phyloP scores from a whole-genome alignment of 495 filamentous ascomycete genomes.

The Penicillium soppii region DNA sequence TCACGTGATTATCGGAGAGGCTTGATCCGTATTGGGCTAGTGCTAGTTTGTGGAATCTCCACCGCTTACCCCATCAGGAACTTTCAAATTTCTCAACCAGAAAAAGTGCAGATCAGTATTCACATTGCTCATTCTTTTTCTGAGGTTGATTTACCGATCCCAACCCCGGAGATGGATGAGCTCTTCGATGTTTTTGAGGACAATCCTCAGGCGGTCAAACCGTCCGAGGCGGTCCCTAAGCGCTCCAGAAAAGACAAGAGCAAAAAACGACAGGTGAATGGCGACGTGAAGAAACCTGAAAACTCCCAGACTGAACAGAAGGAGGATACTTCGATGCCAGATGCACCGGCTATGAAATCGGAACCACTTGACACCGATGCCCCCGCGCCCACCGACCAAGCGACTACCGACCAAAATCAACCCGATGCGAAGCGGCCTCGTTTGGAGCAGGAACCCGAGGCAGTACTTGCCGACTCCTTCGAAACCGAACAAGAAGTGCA shows the following conservation, averaged over 20 bases:
- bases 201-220: constrained; percentile 46
- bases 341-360: constrained; percentile 31
- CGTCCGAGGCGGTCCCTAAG: constrained; percentile 27
- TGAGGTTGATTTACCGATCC: constrained; percentile 13
- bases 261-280: constrained; percentile 83
- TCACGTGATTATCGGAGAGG: constrained; percentile 26
- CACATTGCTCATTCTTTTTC: constrained; percentile 7
- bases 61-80: constrained; percentile 27
- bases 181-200: constrained; percentile 85
- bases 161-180: constrained; percentile 62
- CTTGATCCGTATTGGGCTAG: constrained; percentile 7
- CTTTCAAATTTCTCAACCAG: constrained; percentile 38
- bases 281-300: constrained; percentile 59
- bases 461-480: constrained; percentile 89
- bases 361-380: constrained; percentile 19
- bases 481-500: constrained; percentile 94
- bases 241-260: constrained; percentile 59
- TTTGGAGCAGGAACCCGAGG: constrained; percentile 69
- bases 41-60: constrained; percentile 10
- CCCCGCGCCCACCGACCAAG: constrained; percentile 15
- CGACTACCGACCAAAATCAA: no score
- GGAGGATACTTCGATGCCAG: constrained; percentile 41
- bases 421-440: constrained; percentile 72
- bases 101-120: constrained; percentile 18
- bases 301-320: constrained; percentile 44